Percentiles rank a stretch among this genome's conserved stretches.
These are phyloP conservation scores for Coemansia sp. DNA, from an alignment of 192 early-diverging fungal species.

Conservation along the genomic window DNA sequence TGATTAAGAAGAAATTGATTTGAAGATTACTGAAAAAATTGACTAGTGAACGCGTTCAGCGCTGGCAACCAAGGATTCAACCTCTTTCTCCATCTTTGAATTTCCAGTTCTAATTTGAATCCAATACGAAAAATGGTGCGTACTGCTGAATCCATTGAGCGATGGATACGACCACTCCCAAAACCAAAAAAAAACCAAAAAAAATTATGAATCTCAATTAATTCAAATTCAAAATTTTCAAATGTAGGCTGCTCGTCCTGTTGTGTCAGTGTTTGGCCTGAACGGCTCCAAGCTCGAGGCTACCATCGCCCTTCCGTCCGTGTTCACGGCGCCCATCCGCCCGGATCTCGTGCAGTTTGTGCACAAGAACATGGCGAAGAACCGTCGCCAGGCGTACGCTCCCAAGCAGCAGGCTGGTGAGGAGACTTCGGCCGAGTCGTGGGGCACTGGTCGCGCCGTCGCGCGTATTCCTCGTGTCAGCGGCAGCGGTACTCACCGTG, in stretches of 20 bases:
- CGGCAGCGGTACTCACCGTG: slow-evolving; percentile 94
- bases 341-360: slow-evolving; percentile 94
- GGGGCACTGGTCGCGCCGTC: slow-evolving; percentile 98
- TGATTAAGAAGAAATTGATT: neutral
- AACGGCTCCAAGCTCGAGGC: slow-evolving; percentile 70
- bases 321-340: slow-evolving; percentile 96
- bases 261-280: slow-evolving; percentile 86
- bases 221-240: slow-evolving; percentile 2
- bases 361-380: slow-evolving; percentile 98
- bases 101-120: slow-evolving; percentile 1
- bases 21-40: neutral
- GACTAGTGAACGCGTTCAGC: too few relatives aligned
- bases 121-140: slow-evolving; percentile 2
- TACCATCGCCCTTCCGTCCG: slow-evolving; percentile 82
- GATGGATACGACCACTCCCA: neutral
- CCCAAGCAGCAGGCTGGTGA: slow-evolving; percentile 96
- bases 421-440: slow-evolving; percentile 97
- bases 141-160: neutral
- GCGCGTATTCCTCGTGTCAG: slow-evolving; percentile 99
- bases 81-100: slow-evolving; percentile 3
- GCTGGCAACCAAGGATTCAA: neutral
- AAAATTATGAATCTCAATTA: neutral
- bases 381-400: slow-evolving; percentile 96
- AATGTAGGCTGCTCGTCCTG: slow-evolving; percentile 69
- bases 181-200: too few relatives aligned